phyloP scores from a whole-genome alignment of 2,329 filamentous ascomycete genomes.

The Verticillium dahliae region DNA sequence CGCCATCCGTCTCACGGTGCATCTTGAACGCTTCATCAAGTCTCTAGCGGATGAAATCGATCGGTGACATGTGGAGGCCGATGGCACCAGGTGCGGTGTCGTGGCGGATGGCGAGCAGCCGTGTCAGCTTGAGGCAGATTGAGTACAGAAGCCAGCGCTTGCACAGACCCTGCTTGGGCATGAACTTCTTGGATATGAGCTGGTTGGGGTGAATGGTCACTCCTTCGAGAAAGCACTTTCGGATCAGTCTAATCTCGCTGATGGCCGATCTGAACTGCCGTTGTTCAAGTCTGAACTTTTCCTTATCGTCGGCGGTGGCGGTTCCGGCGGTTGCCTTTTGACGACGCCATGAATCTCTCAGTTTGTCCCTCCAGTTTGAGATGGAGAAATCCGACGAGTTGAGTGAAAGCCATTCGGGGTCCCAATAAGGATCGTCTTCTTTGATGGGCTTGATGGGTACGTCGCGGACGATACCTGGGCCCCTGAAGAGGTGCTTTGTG shows the following conservation, averaged over 20 bases:
- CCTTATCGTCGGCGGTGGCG: background rate
- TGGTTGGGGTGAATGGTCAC: constrained; percentile 29
- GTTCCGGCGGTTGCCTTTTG: background rate
- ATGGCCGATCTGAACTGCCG: constrained; percentile 13
- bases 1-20: background rate
- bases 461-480: background rate
- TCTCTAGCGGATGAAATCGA: constrained; percentile 30
- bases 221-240: constrained; percentile 23
- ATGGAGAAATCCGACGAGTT: constrained; percentile 17
- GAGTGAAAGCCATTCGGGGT: constrained; percentile 21
- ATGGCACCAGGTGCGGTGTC: constrained; percentile 8
- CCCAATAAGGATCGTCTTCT: constrained; percentile 23
- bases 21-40: constrained; percentile 10
- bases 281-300: constrained; percentile 4
- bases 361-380: constrained; percentile 8
- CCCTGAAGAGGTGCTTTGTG: background rate
- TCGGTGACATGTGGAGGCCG: constrained; percentile 25
- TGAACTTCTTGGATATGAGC: constrained; percentile 22
- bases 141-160: constrained; percentile 27
- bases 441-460: constrained; percentile 18
- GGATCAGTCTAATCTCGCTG: constrained; percentile 23
- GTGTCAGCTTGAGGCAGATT: constrained; percentile 24
- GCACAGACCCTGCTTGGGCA: constrained; percentile 24
- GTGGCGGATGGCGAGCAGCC: constrained; percentile 18
- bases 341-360: constrained; percentile 1